Conservation (phyloP, 805 yeast genomes). For the Myxozyma neotropica region DNA sequence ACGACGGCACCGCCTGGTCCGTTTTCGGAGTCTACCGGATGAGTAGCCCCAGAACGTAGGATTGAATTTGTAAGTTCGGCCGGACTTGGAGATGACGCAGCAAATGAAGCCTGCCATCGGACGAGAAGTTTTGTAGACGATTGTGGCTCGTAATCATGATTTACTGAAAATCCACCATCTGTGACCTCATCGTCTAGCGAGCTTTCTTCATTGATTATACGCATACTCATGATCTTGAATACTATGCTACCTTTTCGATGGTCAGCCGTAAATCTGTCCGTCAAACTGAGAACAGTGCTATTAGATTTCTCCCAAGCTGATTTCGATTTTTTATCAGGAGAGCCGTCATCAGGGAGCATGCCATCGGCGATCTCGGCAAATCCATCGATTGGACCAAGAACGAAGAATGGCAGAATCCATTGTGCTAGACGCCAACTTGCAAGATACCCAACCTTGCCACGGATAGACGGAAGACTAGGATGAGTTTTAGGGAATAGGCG, state of each 20-base stretch:
- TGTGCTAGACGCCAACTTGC: constrained; percentile 33
- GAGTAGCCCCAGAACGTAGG: constrained; percentile 5
- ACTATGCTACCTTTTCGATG: constrained; percentile 18
- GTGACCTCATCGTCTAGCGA: background rate
- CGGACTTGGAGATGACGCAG: background rate
- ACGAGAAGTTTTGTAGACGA: constrained; percentile 24
- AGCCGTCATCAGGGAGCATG: background rate
- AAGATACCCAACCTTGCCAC: constrained; percentile 28
- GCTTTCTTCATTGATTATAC: constrained; percentile 20
- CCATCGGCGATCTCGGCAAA: constrained; percentile 23
- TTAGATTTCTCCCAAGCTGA: background rate
- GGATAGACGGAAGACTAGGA: constrained; percentile 31
- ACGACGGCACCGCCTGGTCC: constrained; percentile 10
- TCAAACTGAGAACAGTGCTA: background rate
- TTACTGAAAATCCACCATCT: background rate
- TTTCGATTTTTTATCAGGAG: background rate
- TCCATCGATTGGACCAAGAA: constrained; percentile 32
- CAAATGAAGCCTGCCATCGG: constrained; percentile 28
- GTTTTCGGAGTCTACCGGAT: background rate
- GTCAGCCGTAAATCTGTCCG: constrained; percentile 6
- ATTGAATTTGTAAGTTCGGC: background rate
- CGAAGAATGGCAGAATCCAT: constrained; percentile 29
- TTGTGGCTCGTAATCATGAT: background rate
- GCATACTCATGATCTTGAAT: constrained; percentile 28
- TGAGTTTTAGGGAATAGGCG: constrained; percentile 32